phyloP scores from a whole-genome alignment of 2,329 filamentous ascomycete genomes.

The Calonectria montana region DNA sequence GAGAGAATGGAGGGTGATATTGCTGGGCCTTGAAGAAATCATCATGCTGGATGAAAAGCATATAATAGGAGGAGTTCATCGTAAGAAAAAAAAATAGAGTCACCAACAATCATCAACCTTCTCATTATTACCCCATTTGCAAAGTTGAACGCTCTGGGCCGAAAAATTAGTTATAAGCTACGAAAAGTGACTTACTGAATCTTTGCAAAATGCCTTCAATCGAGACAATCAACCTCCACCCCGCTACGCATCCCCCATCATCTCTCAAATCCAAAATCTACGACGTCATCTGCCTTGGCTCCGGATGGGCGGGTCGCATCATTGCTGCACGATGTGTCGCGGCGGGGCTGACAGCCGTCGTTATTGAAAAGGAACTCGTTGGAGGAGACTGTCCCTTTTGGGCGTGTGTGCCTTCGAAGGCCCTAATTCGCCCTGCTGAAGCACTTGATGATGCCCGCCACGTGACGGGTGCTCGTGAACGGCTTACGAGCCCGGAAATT shows the following conservation, averaged over 20 bases:
- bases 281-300: background rate
- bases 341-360: background rate
- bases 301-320: background rate
- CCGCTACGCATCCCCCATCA: background rate
- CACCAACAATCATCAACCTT: background rate
- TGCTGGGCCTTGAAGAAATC: background rate
- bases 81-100: background rate
- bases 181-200: background rate
- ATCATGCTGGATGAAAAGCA: background rate
- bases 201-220: background rate
- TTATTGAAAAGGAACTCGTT: background rate
- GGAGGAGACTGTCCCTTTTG: background rate
- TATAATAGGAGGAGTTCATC: background rate
- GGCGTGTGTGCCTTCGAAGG: background rate
- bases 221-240: background rate
- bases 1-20: background rate
- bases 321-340: background rate
- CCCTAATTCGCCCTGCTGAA: background rate
- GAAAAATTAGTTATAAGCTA: background rate
- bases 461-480: background rate
- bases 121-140: no score
- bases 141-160: background rate
- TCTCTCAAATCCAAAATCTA: background rate
- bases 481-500: background rate
- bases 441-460: background rate